Base-by-base conservation (phyloP, 441 rosid species). In the Mallotus repandus region DNA sequence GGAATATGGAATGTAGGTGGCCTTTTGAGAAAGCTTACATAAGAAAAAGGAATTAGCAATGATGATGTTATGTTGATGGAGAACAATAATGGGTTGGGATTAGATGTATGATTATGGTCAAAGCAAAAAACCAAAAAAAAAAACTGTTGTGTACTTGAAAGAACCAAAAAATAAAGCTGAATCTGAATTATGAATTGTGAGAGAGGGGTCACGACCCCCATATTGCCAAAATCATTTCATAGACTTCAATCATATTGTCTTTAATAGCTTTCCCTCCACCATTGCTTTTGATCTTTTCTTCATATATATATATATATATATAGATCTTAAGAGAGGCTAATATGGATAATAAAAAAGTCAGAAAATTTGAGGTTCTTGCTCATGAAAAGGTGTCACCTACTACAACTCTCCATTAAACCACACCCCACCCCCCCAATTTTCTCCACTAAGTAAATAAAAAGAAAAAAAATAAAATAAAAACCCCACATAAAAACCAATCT, bases 1-100 rank as follows among this genome's bases (percentile, higher is more conserved):
- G 86, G 84, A 80, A 76, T 84, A 73, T 76, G 86, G 84, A 80
- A 76, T 84, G 81, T 69, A 84, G 71, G 77, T 80, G 60, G 72
- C 76, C 87, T 86, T 81, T 80, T 78, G 73, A 69, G 85, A 86
- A 81, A 79, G 81, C 81, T 70, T 66, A 56, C 74, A 75, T 81
- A 68, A 73, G 63, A 75, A 80, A 84, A 63, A 35, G 67, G 57
- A 32, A 70, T 61, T 52, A 57, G 94, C 58, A 89, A 93, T 88
- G 88, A 87, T 86, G 83, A 77, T 89, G 91, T 79, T 80, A 79
- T 74, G 89, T 82, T 79, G 71, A 77, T 79, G 65, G 84, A 73
- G 86, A 88, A 83, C 82, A 76, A 78, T 25, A 75, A 57, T 76
- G 81, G 78, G 76, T 66, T 76, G 76, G 74, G 76, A 72, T 81